Percentiles rank a stretch among this genome's conserved stretches.
Evolutionary conservation across 2,329 filamentous ascomycete species (phyloP).

Genomic region (Massarina eburnea): DNA sequence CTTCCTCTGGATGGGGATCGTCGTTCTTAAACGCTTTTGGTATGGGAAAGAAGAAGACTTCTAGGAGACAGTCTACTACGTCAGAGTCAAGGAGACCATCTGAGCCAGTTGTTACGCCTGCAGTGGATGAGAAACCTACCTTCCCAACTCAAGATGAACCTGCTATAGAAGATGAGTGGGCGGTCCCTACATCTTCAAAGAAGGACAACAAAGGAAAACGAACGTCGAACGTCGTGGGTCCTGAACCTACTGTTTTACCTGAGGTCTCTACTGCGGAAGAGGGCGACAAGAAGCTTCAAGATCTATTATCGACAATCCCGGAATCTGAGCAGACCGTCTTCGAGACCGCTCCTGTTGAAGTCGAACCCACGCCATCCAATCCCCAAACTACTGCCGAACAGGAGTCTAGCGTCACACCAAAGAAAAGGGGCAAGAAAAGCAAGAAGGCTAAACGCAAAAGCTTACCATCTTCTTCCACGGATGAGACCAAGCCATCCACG

Average conservation of each 20-base stretch:
- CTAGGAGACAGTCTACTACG: constrained; percentile 7
- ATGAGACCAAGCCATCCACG: constrained; percentile 7
- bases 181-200: constrained; percentile 14
- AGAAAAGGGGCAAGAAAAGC: constrained; percentile 31
- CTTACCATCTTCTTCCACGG: constrained; percentile 10
- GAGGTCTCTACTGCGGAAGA: background rate
- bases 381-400: constrained; percentile 6
- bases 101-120: background rate
- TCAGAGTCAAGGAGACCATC: constrained; percentile 11
- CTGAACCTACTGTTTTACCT: background rate
- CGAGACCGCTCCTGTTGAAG: background rate
- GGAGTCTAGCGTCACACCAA: constrained; percentile 9
- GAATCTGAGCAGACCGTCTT: too few species aligned
- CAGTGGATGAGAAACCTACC: background rate
- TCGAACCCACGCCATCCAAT: background rate
- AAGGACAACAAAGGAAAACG: constrained; percentile 18
- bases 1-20: constrained; percentile 23
- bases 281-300: background rate
- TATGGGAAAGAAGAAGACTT: constrained; percentile 36
- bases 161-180: constrained; percentile 12
- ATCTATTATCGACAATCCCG: too few species aligned
- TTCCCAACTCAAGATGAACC: background rate
- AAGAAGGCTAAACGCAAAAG: constrained; percentile 30
- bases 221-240: constrained; percentile 1
- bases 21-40: constrained; percentile 34